These are phyloP conservation scores for Senna siamea DNA, from an alignment of 306 rosid genomes.

Conservation along the genomic window DNA sequence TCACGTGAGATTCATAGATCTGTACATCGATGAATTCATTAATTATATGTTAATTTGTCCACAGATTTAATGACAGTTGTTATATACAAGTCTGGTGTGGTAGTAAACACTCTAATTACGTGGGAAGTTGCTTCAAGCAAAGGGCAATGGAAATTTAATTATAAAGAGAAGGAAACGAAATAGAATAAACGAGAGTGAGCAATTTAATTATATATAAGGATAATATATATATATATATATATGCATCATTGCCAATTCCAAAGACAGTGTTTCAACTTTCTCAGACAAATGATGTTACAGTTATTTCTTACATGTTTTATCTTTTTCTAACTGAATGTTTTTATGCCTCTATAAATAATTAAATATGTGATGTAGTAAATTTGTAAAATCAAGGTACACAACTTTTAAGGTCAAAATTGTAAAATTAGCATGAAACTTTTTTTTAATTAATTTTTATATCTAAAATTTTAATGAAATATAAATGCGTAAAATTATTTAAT, in stretches of 20 bases:
- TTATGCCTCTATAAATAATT: too few relatives aligned
- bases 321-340: too few relatives aligned
- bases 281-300: conserved; percentile 8
- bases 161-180: conserved; percentile 7
- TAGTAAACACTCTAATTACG: conserved; percentile 32
- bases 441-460: too few relatives aligned
- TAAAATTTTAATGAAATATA: too few relatives aligned
- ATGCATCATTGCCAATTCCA: conserved; percentile 11
- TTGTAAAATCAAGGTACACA: too few relatives aligned
- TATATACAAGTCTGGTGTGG: conserved; percentile 29
- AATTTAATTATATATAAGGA: too few relatives aligned
- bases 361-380: too few relatives aligned
- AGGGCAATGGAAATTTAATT: conserved; percentile 35
- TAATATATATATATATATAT: too few relatives aligned
- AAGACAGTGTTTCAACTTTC: conserved; percentile 15
- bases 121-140: conserved; percentile 40
- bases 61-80: conserved; percentile 2
- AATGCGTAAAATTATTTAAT: too few relatives aligned
- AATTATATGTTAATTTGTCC: background rate
- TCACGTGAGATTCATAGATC: conserved; percentile 18
- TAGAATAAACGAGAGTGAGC: conserved; percentile 22
- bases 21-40: background rate
- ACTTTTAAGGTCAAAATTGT: too few relatives aligned
- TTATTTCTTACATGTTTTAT: conserved; percentile 16
- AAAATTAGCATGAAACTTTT: too few relatives aligned